Base-by-base conservation (phyloP, 176 grass and related monocot genomes). In the Neostapfia colusana region DNA sequence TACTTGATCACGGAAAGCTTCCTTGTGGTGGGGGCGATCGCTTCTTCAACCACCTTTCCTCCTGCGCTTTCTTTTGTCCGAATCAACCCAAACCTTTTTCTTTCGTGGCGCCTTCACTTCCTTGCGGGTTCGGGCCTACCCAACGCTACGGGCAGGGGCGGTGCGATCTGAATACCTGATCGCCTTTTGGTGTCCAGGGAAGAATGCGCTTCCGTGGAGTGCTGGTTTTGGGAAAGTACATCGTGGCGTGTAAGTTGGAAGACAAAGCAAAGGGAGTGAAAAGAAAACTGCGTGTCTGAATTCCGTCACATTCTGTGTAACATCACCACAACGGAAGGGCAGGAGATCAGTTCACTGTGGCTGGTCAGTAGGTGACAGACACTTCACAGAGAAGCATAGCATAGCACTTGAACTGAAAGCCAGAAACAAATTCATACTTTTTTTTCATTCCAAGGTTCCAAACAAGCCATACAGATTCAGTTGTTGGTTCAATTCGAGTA, bases 51-150 rank as follows among this genome's bases (percentile, higher is more conserved):
- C 66, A 58, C 48, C 5, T 50, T 8, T 65, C 73, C 56, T 45
- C 10, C 54, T 57, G 73, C 85, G 59, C 66, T 31, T 65, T 7
- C 24, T 21, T 71, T 82, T 63, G 78, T 39, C 56, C 65, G 20
- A 41, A 55, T 65, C 25, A 14, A 14, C 26, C 23, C 3, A 57
- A 38, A 27, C 27, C 14, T 16, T 41, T 67, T 78, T 45, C 63
- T 21, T 66, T 82, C 27, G 56, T 70, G 65, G n/a, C 35, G 77
- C 6, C 20, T 38, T 63, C 21, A 28, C 28, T 45, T 63, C 64
- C 42, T 49, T 63, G 16, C 43, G n/a, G 42, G 1, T 65, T 64
- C 58, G 64, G 50, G 8, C 35, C 60, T 25, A 18, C 57, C 55
- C 59, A 56, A 57, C 74, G 54, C 17, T 68, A 4, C 15, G 8